Evolutionary conservation across 2,329 filamentous ascomycete species (phyloP).

Genomic region (Cadophora sp.): DNA sequence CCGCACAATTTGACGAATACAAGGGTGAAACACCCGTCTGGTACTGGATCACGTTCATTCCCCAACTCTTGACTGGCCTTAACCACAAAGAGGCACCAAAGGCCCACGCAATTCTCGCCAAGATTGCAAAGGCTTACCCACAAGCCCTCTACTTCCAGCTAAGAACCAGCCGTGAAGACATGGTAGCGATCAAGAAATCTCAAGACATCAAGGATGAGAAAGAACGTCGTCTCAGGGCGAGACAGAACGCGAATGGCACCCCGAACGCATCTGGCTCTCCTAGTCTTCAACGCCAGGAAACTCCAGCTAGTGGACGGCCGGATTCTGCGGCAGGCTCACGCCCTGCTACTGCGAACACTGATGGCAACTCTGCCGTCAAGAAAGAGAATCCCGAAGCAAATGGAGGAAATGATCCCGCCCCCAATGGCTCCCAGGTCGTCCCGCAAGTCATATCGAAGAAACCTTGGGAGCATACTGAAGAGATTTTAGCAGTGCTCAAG

Average conservation of each 20-base stretch:
- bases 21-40: slow-evolving; percentile 97
- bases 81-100: slow-evolving; percentile 90
- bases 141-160: slow-evolving; percentile 97
- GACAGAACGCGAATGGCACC: slow-evolving; percentile 46
- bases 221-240: slow-evolving; percentile 46
- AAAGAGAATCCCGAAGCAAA: slow-evolving; percentile 40
- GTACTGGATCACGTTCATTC: slow-evolving; percentile 99
- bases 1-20: slow-evolving; percentile 89
- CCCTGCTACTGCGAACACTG: slow-evolving; percentile 53
- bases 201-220: slow-evolving; percentile 76
- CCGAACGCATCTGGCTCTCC: slow-evolving; percentile 45
- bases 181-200: slow-evolving; percentile 88
- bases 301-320: slow-evolving; percentile 33
- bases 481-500: slow-evolving; percentile 94
- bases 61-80: slow-evolving; percentile 90
- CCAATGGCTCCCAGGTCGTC: slow-evolving; percentile 50
- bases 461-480: slow-evolving; percentile 95
- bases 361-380: slow-evolving; percentile 44
- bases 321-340: slow-evolving; percentile 44
- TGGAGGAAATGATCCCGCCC: slow-evolving; percentile 48
- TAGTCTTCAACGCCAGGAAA: slow-evolving; percentile 39
- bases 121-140: slow-evolving; percentile 94
- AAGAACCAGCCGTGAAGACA: slow-evolving; percentile 91
- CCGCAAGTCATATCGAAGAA: slow-evolving; percentile 56
- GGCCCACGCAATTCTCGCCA: slow-evolving; percentile 84